Evolutionary conservation across 805 yeast species (phyloP), one percentile per base, ranked within the genome.

Genomic region (Metschnikowia kofuensis): DNA sequence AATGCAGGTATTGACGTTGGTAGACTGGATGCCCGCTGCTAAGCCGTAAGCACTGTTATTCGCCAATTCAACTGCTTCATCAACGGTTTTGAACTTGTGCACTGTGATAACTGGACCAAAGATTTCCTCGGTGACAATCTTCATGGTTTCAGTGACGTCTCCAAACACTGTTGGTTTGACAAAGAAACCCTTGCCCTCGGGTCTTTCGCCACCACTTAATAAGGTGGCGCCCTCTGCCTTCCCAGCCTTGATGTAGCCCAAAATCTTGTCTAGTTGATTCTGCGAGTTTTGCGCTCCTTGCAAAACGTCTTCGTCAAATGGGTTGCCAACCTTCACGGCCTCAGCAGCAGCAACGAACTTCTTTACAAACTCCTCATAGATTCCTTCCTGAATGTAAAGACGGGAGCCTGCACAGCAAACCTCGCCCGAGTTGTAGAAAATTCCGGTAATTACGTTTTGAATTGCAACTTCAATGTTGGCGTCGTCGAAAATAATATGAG

Each of bases 371-470:
- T 84, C 77, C 55, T 91, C 96, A 70, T 91, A 88, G 59, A 89
- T 76, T 35, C 81, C 79, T 56, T 87, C 95, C 71, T 91, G 96
- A 51, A 91, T 85, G 66, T 89, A 87, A 56, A 90, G 74, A 72
- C 98, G 84, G 48, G 97, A 89, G 56, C 96, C 95, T 35, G 97
- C 97, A 64, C 90, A 86, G 74, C 98, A 91, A 50, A 89, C 91
- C 75, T 92, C 96, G 72, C 98, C 98, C 64, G 91, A 84, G 78
- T 91, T 91, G 80, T 80, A 89, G 78, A 85, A 89, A 64, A 91
- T 90, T 69, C 96, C 97, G 49, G 78, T 66, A 50, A 87, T 78
- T 58, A 89, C 83, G 77, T 83, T 80, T 59, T 84, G 77, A 44
- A 88, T 85, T 44, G 97, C 87, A 62, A 77, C 76, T 48, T 85